These are phyloP conservation scores for Taxillus chinensis DNA, from an alignment of 164 flowering plant genomes.

Conservation along the genomic window DNA sequence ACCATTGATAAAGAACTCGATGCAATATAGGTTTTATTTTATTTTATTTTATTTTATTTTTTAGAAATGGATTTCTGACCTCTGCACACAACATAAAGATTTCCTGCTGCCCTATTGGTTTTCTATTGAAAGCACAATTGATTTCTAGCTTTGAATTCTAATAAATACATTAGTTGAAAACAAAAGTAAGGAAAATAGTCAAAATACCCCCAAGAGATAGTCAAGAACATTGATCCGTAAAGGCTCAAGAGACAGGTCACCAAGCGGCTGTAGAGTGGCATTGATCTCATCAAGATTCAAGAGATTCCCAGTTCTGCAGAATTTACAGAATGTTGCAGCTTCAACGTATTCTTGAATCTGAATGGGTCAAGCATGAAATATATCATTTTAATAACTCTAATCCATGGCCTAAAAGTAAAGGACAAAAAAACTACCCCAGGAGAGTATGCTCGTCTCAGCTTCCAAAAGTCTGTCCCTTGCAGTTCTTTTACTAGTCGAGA, in stretches of 20 bases:
- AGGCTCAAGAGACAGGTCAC: constrained; percentile 67
- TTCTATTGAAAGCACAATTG: too few relatives aligned
- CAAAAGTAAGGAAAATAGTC: too few relatives aligned
- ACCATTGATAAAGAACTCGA: too few relatives aligned
- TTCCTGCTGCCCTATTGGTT: too few relatives aligned
- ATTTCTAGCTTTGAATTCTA: too few relatives aligned
- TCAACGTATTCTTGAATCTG: constrained; percentile 94
- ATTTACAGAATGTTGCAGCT: constrained; percentile 80
- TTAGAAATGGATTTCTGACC: too few relatives aligned
- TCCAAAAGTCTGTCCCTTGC: constrained; percentile 92
- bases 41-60: too few relatives aligned
- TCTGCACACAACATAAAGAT: too few relatives aligned
- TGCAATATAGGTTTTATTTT: too few relatives aligned
- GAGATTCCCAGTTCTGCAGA: constrained; percentile 72
- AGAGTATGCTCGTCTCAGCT: constrained; percentile 91
- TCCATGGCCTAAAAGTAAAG: constrained; percentile 2
- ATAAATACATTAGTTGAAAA: too few relatives aligned
- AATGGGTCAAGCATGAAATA: constrained; percentile 9
- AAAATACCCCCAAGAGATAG: constrained; percentile 74
- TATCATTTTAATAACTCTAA: background rate
- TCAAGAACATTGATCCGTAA: constrained; percentile 84
- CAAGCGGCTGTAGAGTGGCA: constrained; percentile 41
- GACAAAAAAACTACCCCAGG: constrained; percentile 55
- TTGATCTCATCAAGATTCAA: constrained; percentile 76
- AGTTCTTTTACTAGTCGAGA: constrained; percentile 66